Evolutionary conservation across 108 stramenopile species (phyloP).

Genomic region (Nannochloropsis gaditana): DNA sequence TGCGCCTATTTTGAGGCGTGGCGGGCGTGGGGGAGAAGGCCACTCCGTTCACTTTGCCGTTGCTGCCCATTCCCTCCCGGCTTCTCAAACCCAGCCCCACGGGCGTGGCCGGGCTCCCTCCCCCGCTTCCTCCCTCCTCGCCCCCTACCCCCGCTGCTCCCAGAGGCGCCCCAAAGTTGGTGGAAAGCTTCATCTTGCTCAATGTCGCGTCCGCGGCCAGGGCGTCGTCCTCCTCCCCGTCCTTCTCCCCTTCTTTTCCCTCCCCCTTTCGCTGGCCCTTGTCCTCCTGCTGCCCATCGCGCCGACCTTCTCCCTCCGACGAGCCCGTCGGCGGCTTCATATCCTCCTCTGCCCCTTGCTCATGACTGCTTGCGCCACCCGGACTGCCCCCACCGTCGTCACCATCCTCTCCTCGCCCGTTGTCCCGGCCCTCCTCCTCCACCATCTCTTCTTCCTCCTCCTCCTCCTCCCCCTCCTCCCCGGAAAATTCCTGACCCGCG

Average conservation of each 20-base stretch:
- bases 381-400: too few relatives aligned
- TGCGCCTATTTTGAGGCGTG: not conserved
- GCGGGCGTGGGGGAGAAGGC: not conserved
- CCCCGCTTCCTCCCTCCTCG: not conserved
- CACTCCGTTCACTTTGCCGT: not conserved
- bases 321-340: not conserved
- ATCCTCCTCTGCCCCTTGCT: not conserved
- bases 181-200: constrained; percentile 3
- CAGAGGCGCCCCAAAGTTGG: not conserved
- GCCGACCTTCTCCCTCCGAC: not conserved
- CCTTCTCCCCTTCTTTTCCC: not conserved
- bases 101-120: not conserved
- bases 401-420: too few relatives aligned
- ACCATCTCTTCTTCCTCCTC: not conserved
- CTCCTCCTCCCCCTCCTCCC: not conserved
- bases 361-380: not conserved
- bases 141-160: not conserved
- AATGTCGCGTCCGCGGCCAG: constrained; percentile 8
- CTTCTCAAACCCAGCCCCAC: not conserved
- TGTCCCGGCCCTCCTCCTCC: not conserved
- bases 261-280: not conserved
- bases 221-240: not conserved
- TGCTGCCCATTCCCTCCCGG: not conserved
- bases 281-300: not conserved
- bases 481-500: not conserved